Evolutionary conservation across 345 rosid genomes (phyloP).

Genomic region (Lumnitzera racemosa): DNA sequence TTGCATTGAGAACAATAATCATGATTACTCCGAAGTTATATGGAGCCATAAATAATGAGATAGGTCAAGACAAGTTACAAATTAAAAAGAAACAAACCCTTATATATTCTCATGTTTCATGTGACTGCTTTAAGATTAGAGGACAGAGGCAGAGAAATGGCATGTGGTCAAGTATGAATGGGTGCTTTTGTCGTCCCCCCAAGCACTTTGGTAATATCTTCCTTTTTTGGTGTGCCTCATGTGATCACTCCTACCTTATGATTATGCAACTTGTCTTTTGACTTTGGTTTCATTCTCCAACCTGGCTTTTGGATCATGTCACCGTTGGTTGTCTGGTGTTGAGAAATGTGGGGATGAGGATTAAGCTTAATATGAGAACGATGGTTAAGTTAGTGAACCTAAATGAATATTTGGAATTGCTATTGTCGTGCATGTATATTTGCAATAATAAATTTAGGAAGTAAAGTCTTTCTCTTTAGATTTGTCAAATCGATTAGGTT

Average conservation of each 20-base stretch:
- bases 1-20: too few species aligned
- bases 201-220: not conserved
- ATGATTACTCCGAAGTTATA: not conserved
- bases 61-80: not conserved
- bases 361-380: too few species aligned
- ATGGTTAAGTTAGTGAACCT: too few species aligned
- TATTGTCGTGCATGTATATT: too few species aligned
- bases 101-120: not conserved
- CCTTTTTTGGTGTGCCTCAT: constrained; percentile 1
- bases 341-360: not conserved
- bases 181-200: constrained; percentile 8
- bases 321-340: not conserved
- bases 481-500: too few species aligned
- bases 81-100: not conserved
- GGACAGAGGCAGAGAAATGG: constrained; percentile 15
- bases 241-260: constrained; percentile 4
- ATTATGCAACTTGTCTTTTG: constrained; percentile 8
- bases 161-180: constrained; percentile 27
- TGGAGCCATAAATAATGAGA: not conserved
- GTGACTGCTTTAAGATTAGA: constrained; percentile 14
- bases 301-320: not conserved
- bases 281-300: not conserved
- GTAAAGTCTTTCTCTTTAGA: too few species aligned
- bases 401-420: too few species aligned
- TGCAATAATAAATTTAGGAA: too few species aligned